Evolutionary conservation across 768 basidiomycete species (phyloP).

Genomic region (Boletus rufocinnamomeus): DNA sequence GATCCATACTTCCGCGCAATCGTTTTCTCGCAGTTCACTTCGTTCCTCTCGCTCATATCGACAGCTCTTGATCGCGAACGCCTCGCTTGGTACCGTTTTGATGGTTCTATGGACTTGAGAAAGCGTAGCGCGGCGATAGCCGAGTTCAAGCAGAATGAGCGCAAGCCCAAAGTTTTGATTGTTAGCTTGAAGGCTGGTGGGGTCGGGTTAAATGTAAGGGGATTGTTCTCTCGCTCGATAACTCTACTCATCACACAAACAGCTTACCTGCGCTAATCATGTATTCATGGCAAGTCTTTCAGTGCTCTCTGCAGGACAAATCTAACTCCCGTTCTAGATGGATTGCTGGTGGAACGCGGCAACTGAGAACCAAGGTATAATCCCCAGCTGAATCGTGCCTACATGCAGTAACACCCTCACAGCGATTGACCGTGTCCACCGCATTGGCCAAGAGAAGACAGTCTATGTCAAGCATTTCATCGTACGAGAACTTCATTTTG

Average conservation of each 20-base stretch:
- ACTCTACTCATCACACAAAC: constrained; percentile 4
- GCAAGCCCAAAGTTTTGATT: constrained; percentile 73
- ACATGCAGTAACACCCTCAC: constrained; percentile 9
- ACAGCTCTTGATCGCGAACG: constrained; percentile 65
- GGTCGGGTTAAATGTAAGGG: constrained; percentile 79
- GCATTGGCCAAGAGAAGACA: constrained; percentile 80
- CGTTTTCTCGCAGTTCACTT: constrained; percentile 90
- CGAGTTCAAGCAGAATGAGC: constrained; percentile 70
- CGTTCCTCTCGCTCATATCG: constrained; percentile 83
- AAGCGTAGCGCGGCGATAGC: constrained; percentile 73
- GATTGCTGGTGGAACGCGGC: constrained; percentile 94
- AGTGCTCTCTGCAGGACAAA: neutral
- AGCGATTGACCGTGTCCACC: constrained; percentile 86
- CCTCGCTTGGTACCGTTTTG: constrained; percentile 77
- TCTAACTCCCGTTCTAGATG: constrained; percentile 53
- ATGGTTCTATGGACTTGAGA: constrained; percentile 90
- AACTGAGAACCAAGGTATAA: constrained; percentile 72
- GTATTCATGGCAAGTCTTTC: constrained; percentile 73
- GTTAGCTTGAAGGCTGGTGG: constrained; percentile 90
- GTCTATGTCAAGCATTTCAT: constrained; percentile 88
- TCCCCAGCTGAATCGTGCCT: neutral
- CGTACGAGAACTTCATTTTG: constrained; percentile 41
- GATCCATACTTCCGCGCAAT: constrained; percentile 81
- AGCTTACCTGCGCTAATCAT: constrained; percentile 80
- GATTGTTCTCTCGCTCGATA: neutral